Evolutionary conservation across 495 filamentous ascomycete genomes (phyloP), one percentile per base, ranked within the genome.

Genomic region (Durotheca rogersii): DNA sequence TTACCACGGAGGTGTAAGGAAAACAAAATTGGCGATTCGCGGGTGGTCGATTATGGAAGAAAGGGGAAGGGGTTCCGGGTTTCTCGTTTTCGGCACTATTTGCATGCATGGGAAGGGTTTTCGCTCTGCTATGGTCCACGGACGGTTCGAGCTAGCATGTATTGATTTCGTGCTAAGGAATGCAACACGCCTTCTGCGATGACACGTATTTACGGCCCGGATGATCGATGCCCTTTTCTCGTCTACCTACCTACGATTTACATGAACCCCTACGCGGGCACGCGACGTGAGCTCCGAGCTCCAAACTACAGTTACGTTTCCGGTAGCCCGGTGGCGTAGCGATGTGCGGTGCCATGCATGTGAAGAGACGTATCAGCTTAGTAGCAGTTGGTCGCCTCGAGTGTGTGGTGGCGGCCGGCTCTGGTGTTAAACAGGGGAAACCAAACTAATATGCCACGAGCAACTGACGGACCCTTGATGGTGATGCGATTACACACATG

Each of bases 1-100:
- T 98, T 70, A 94, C 92, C 60, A 93, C 89, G 61, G 94, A 97
- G 82, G 85, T 91, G 67, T 97, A 91, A 84, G 57, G 37, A 39
- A n/a, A n/a, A n/a, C n/a, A n/a, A n/a, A n/a, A n/a, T n/a, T n/a
- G n/a, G n/a, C n/a, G n/a, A 45, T 36, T 48, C 48, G 41, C 41
- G 55, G 51, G 36, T 65, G 47, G 50, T 56, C 27, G n/a, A n/a
- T n/a, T n/a, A n/a, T n/a, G n/a, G n/a, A n/a, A n/a, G n/a, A n/a
- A n/a, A n/a, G n/a, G n/a, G n/a, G n/a, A n/a, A n/a, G 53, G 60
- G 54, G 56, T 65, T 27, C 9, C 51, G 52, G 62, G 56, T 65
- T 62, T 65, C 62, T 65, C 62, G 55, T 62, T 65, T 65, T 65
- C 62, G 55, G 58, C 59, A 62, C 43, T 65, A 58, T 39, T 65